Base-by-base conservation (phyloP, 2,329 filamentous ascomycete genomes). In the Colletotrichum spaethianum region DNA sequence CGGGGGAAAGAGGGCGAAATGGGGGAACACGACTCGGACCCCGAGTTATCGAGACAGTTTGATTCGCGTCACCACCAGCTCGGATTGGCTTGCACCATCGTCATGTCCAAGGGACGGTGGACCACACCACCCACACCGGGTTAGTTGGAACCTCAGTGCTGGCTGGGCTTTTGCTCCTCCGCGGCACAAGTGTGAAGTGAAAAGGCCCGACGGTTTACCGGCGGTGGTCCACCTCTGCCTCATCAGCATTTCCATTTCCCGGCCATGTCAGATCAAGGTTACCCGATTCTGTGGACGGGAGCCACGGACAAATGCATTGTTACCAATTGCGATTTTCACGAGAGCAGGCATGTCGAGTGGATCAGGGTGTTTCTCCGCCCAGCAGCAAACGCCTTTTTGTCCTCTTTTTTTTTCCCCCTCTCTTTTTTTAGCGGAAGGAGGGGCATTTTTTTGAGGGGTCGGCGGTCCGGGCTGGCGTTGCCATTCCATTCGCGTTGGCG, bases 91-190 rank as follows among this genome's bases (percentile, higher is more conserved):
- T 18, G 26, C 23, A 38, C 9, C 12, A 18, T 7, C 18, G n/a
- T n/a, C 33, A 11, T 11, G 14, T 12, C 14, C 20, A 57, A 57
- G n/a, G n/a, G n/a, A 38, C 55, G 55, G 55, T 57, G 33, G 33
- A 12, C 14, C n/a, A 38, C 33, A 23, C 20, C 48, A 26, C 14
- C 28, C 48, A 52, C 23, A n/a, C n/a, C n/a, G n/a, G n/a, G n/a
- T n/a, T n/a, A 7, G 42, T 9, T 44, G 18, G 42, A 18, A 44
- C 6, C 18, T 48, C 40, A 42, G n/a, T n/a, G 42, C 16, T 53
- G n/a, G 20, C 28, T 61, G 55, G 68, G 62, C 44, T 60, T 69
- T 52, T 57, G 12, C 69, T 72, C 59, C 64, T 72, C 59, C 64
- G 69, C 69, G 59, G 52, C 44, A 40, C 64, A 55, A 33, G 33